Evolutionary conservation across 2,329 filamentous ascomycete species (phyloP), one percentile per base, ranked within the genome.

Genomic region (Verticillium zaregamsianum): DNA sequence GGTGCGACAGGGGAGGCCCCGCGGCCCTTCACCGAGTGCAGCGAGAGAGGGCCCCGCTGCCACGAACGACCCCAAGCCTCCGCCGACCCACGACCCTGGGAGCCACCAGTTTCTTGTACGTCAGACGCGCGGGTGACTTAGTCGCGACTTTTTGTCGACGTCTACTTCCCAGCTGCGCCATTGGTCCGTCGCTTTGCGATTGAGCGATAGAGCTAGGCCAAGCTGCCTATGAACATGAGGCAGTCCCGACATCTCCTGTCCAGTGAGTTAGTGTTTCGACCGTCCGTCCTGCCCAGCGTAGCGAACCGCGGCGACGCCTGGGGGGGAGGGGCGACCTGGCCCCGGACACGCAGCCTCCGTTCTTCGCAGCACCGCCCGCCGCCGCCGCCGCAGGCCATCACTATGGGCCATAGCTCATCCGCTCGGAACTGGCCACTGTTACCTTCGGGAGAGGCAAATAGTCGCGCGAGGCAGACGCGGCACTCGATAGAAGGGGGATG

Each of bases 81-180:
- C 39, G 14, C 45, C 45, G 45, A 49, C 45, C 45, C 45, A 49
- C 45, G 45, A 49, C 45, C 45, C 45, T 49, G 45, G 45, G 45
- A 49, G 45, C n/a, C 45, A 49, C 11, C 45, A 49, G 45, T 49
- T 49, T 49, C 20, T 49, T 49, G 45, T 49, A 49, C 45, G 45
- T 49, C 45, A 49, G 45, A 49, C n/a, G 23, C 45, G 45, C 17
- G 45, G 40, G 40, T 9, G 7, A 49, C 8, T 55, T 55, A 55
- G 54, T 55, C 54, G 54, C 54, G 28, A 55, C 54, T 55, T 55
- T 55, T 55, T 55, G 54, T 55, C 54, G 54, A 55, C 54, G 54
- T n/a, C 54, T 32, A 14, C 17, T 55, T 55, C 31, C 14, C 14
- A n/a, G 54, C 54, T 32, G 14, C 25, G 54, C 31, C 54, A 55